Evolutionary conservation across 371 early-diverging fungal species (phyloP).

Genomic region (Parasitella parasitica): DNA sequence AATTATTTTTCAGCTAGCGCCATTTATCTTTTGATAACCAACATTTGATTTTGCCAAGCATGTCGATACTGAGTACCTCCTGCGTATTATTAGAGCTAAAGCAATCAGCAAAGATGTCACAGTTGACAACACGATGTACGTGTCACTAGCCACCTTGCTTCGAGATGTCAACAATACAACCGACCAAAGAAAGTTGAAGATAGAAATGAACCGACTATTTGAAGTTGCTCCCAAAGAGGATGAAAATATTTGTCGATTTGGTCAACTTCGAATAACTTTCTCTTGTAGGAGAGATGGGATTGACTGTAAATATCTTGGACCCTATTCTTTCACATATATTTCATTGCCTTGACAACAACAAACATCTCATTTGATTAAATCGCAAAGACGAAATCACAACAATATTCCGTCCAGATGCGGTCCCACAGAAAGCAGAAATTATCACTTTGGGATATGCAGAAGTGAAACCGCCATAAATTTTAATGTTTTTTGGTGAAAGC

Average conservation of each 20-base stretch:
- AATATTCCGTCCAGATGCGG: constrained; percentile 12
- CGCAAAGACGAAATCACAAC: constrained; percentile 17
- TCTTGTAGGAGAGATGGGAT: constrained; percentile 16
- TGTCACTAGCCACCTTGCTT: constrained; percentile 8
- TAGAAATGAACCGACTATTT: constrained; percentile 2
- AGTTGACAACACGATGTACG: not conserved
- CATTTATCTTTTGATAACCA: too few species aligned
- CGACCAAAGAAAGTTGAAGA: constrained; percentile 4
- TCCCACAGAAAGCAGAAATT: constrained; percentile 12
- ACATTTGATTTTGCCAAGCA: too few species aligned
- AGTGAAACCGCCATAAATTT: constrained; percentile 9
- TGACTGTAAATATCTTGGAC: constrained; percentile 8
- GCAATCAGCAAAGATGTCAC: constrained; percentile 13
- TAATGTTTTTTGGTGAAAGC: too few species aligned
- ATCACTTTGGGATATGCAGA: constrained; percentile 16
- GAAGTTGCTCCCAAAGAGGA: constrained; percentile 15
- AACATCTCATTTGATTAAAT: constrained; percentile 15
- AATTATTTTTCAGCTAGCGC: not conserved
- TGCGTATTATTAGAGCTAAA: not conserved
- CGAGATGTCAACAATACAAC: constrained; percentile 11
- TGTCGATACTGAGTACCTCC: constrained; percentile 17
- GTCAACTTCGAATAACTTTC: constrained; percentile 9
- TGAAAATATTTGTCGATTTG: constrained; percentile 12
- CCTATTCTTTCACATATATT: constrained; percentile 10
- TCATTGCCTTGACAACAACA: constrained; percentile 16